Base-by-base conservation (phyloP, 2,329 filamentous ascomycete genomes). In the Cytospora mali region DNA sequence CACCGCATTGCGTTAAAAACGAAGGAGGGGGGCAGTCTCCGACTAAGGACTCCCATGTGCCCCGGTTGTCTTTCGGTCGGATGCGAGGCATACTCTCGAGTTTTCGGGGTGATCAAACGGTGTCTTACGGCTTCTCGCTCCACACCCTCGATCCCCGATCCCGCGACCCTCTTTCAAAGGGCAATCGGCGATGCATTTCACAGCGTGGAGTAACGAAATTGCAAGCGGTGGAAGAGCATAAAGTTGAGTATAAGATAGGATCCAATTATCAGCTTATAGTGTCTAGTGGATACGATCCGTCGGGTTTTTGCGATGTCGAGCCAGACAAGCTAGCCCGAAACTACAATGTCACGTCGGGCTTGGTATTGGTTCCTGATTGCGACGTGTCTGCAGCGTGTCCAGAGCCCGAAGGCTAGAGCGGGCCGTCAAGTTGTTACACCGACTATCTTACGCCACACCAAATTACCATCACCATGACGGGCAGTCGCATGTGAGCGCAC, bases 391-490 rank as follows among this genome's bases (percentile, higher is more conserved):
- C 23, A 29, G 29, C 51, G 48, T 53, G 27, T 42, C 33, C 50
- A 46, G n/a, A 31, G 14, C 35, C 31, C 28, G 31, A 39, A 27
- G 42, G 3, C 11, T 46, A 33, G 27, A 10, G 49, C 27, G 25
- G 31, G 14, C 33, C 29, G 6, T 13, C 39, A 3, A 49, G 11
- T 31, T 4, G 21, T 53, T 35, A 61, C 62, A 55, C 56, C 52
- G 61, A 63, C 61, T 63, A 53, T 52, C 16, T 49, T 52, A 35
- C 31, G 28, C 50, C 23, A 61, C 57, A 10, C 21, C 10, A 42
- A 27, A 49, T 29, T 28, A 31, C 29, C 53, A 52, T 52, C 46
- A 27, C 39, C 5, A 28, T 55, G 31, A 46, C 35, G 25, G 18
- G 18, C 52, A 33, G 11, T n/a, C 33, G 23, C 49, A 27, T 49